Evolutionary conservation across 1,284 basidiomycete species (phyloP).

Genomic region (Trametes versicolor): DNA sequence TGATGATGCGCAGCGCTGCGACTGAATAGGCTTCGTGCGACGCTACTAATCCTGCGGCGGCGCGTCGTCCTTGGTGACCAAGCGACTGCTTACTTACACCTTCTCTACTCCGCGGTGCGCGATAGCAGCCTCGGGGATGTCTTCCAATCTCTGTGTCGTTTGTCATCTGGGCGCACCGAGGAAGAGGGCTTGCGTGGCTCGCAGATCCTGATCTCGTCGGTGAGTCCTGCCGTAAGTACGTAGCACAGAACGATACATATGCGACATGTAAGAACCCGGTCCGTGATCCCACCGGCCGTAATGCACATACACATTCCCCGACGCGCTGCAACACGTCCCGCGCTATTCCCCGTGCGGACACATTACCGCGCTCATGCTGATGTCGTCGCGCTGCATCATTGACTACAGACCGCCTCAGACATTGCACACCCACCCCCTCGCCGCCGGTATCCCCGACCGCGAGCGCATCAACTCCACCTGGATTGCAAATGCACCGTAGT

Average conservation of each 20-base stretch:
- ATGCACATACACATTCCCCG: not conserved
- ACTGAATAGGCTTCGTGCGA: too few relatives aligned
- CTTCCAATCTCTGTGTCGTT: not conserved
- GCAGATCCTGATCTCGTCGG: constrained; percentile 4
- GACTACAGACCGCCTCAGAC: not conserved
- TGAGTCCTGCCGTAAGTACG: not conserved
- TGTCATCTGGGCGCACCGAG: not conserved
- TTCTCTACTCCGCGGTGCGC: not conserved
- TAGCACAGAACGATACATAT: too few relatives aligned
- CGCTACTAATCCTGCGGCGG: not conserved
- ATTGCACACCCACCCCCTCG: not conserved
- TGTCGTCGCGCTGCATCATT: not conserved
- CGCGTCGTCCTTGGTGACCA: constrained; percentile 16
- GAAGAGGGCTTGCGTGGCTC: not conserved
- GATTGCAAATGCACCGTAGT: not conserved
- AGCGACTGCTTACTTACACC: constrained; percentile 10
- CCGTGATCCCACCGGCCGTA: constrained; percentile 1
- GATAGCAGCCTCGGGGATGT: not conserved
- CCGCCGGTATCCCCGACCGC: constrained; percentile 7
- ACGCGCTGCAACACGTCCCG: not conserved
- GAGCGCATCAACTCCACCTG: not conserved
- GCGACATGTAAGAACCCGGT: constrained; percentile 7
- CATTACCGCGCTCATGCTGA: not conserved
- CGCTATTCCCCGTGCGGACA: constrained; percentile 4
- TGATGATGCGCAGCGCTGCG: constrained; percentile 5